A percentile compares a stretch with the other conserved stretches of the same genome.
Evolutionary conservation across 2,329 filamentous ascomycete species (phyloP).

Genomic region (Alternaria sp.): DNA sequence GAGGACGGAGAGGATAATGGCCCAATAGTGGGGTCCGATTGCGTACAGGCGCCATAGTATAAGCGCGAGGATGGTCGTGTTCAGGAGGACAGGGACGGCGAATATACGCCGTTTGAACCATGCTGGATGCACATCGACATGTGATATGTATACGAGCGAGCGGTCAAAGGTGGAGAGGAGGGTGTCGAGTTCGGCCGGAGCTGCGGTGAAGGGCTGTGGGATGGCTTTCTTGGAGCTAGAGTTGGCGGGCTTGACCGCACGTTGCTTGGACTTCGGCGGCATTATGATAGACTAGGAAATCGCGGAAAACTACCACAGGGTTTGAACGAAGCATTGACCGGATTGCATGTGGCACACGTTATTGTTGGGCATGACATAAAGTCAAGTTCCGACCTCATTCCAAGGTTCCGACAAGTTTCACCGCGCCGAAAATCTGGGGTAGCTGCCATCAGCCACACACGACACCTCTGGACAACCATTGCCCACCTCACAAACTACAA

Average conservation of each 20-base stretch:
- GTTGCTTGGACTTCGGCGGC: conserved; percentile 32
- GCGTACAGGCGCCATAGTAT: conserved; percentile 74
- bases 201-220: conserved; percentile 68
- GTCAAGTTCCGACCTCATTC: conserved; percentile 6
- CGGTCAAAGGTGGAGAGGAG: conserved; percentile 73
- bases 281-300: conserved; percentile 14
- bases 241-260: conserved; percentile 20
- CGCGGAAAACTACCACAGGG: neutral
- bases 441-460: conserved; percentile 1
- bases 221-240: conserved; percentile 23
- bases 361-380: neutral
- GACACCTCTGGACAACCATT: neutral
- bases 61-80: conserved; percentile 69
- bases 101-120: conserved; percentile 86
- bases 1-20: conserved; percentile 69
- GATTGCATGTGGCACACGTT: neutral
- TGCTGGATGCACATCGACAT: conserved; percentile 76
- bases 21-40: conserved; percentile 76
- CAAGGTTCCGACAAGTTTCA: conserved; percentile 10
- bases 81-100: conserved; percentile 78
- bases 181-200: conserved; percentile 68
- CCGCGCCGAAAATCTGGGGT: conserved; percentile 18
- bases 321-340: conserved; percentile 6
- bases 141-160: conserved; percentile 80
- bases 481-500: neutral